Percentiles rank a stretch among this genome's conserved stretches.
Conservation (phyloP, 2,329 filamentous ascomycete genomes). For the Lachnellula subtilissima region DNA sequence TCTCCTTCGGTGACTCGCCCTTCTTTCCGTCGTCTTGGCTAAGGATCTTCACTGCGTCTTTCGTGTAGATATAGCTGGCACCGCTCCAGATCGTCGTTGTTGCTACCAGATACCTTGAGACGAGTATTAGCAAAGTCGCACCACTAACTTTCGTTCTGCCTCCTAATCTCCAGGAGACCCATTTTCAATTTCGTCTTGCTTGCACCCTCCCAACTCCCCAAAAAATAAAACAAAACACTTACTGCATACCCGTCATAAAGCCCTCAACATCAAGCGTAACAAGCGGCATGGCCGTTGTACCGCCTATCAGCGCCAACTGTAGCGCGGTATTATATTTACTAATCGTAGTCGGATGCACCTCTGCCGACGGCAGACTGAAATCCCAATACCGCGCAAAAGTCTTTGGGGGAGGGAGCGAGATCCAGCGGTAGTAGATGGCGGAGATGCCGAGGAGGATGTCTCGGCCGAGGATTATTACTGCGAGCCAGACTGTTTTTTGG, state of each 20-base stretch:
- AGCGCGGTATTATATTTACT: conserved; percentile 93
- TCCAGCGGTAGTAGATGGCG: conserved; percentile 94
- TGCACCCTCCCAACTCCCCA: no score
- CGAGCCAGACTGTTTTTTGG: conserved; percentile 65
- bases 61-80: conserved; percentile 83
- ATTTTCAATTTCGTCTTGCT: no score
- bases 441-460: conserved; percentile 79
- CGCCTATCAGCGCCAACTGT: conserved; percentile 80
- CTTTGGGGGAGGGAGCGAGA: conserved; percentile 87
- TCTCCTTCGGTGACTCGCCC: conserved; percentile 4
- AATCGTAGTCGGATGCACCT: conserved; percentile 77
- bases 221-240: conserved; percentile 33
- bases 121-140: conserved; percentile 29
- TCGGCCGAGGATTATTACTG: conserved; percentile 82
- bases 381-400: conserved; percentile 95
- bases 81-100: conserved; percentile 91
- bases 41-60: conserved; percentile 87
- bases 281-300: conserved; percentile 76
- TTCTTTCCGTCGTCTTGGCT: conserved; percentile 30
- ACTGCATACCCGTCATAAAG: conserved; percentile 60
- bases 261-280: conserved; percentile 53
- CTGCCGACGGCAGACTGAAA: conserved; percentile 83
- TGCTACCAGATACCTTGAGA: conserved; percentile 68
- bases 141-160: no score
- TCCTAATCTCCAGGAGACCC: no score